phyloP scores from a whole-genome alignment of 768 basidiomycete genomes.

The Phanerochaete sordida region DNA sequence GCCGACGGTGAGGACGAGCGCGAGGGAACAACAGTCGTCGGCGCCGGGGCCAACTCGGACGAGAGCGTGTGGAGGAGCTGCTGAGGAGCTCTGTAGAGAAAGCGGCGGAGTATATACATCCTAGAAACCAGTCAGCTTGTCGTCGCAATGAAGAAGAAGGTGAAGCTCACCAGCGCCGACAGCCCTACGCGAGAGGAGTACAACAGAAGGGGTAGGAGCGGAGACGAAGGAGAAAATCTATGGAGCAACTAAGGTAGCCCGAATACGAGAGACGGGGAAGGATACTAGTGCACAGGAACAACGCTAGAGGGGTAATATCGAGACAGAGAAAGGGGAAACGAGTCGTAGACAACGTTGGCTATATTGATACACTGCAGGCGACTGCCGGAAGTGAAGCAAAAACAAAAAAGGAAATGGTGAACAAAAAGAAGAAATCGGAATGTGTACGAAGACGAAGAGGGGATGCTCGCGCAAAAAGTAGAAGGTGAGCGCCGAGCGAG shows the following conservation, averaged over 20 bases:
- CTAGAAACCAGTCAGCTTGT: too few relatives aligned
- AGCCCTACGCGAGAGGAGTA: not conserved
- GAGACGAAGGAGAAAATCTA: conserved; percentile 1
- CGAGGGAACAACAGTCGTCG: too few relatives aligned
- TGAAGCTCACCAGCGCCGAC: not conserved
- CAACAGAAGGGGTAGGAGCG: not conserved
- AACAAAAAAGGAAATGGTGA: not conserved
- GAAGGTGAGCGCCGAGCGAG: conserved; percentile 11
- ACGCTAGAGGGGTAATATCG: conserved; percentile 3
- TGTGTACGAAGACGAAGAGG: not conserved
- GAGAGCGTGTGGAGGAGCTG: too few relatives aligned
- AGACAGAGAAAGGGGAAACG: conserved; percentile 1
- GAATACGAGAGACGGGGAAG: not conserved
- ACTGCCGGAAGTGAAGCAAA: conserved; percentile 3
- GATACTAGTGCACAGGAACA: conserved; percentile 8
- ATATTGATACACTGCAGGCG: conserved; percentile 11
- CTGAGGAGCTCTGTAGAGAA: too few relatives aligned
- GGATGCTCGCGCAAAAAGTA: not conserved
- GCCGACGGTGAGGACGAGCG: not conserved
- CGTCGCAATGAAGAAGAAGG: too few relatives aligned
- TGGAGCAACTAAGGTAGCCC: not conserved
- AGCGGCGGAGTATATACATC: too few relatives aligned
- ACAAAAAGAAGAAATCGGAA: conserved; percentile 10
- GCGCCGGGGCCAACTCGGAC: too few relatives aligned
- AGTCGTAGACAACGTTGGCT: not conserved